Base-by-base conservation (phyloP, 1,139 yeast species). In the Candida neerlandica region DNA sequence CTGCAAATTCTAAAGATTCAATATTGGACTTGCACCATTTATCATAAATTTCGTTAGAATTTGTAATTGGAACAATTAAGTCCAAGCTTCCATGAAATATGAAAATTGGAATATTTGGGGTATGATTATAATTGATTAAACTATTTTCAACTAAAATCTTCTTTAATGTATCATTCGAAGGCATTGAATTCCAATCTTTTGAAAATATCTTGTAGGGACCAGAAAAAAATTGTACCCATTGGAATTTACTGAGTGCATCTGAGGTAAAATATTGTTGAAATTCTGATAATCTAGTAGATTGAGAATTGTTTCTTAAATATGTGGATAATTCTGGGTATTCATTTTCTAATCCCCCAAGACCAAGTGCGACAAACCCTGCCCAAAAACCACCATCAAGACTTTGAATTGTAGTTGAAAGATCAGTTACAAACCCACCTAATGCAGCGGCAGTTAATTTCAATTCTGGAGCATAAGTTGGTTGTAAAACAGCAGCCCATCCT, bases 401-500 rank as follows among this genome's bases (percentile, higher is more conserved):
- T 12, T 48, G 57, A 4, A 63, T 64, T 11, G 59, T 57, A 7
- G 58, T 58, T 1, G 63, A 59, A 21, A 66, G 51, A 46, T 67
- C 61, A 5, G 68, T 55, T 10, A 67, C 64, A 47, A 64, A 54
- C 1, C 74, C 74, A 9, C 74, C 75, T 12, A 65, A 40, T 0
- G 70, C 70, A 16, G 62, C 64, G 14, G 71, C 74, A 29, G 65
- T 45, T 7, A 69, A 41, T 41, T 61, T 51, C 38, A 70, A 56
- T 6, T 70, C 71, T 1, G 70, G 70, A 0, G 75, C 74, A 47
- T 69, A 70, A 0, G 51, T 46, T 2, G 70, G 68, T 45, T 65
- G 69, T 32, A 71, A 52, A n/a, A 66, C 60, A 1, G 74, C 66
- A 6, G 74, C 75, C 77, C 77, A 73, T 1, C 66, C 65, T 5